Conservation (phyloP, 2,329 filamentous ascomycete genomes). For the Berkeleyomyces basicola region DNA sequence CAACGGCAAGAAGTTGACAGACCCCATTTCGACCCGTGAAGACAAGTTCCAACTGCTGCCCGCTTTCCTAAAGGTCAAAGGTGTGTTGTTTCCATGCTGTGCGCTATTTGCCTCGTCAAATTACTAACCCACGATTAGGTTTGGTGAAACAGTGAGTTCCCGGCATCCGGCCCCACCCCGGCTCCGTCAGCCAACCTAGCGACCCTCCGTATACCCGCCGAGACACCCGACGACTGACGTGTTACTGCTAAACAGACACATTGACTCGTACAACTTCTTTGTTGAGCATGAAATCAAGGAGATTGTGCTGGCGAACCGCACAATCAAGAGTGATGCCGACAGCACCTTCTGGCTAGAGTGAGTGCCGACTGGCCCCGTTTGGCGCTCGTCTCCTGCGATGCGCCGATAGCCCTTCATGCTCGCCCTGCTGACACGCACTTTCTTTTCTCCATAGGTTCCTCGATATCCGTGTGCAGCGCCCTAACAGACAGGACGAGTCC, state of each 20-base stretch:
- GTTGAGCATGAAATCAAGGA: slow-evolving; percentile 93
- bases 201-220: not conserved
- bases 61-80: slow-evolving; percentile 96
- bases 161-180: not conserved
- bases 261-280: slow-evolving; percentile 98
- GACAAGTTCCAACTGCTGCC: slow-evolving; percentile 97
- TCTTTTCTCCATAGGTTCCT: slow-evolving; percentile 38
- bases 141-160: slow-evolving; percentile 14
- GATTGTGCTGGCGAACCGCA: slow-evolving; percentile 81
- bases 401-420: slow-evolving; percentile 14
- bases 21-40: slow-evolving; percentile 46
- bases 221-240: not conserved
- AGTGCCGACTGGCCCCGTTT: slow-evolving; percentile 8
- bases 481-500: slow-evolving; percentile 62
- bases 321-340: slow-evolving; percentile 81
- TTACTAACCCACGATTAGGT: not conserved
- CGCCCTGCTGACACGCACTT: not conserved
- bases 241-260: slow-evolving; percentile 39
- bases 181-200: slow-evolving; percentile 13
- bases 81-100: slow-evolving; percentile 21
- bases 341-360: slow-evolving; percentile 77
- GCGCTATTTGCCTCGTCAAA: too few relatives aligned
- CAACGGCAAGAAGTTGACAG: slow-evolving; percentile 50
- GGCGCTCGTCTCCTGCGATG: not conserved
- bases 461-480: slow-evolving; percentile 73